Evolutionary conservation across 257 asterid species (phyloP).

Genomic region (Scutellaria galericulata): DNA sequence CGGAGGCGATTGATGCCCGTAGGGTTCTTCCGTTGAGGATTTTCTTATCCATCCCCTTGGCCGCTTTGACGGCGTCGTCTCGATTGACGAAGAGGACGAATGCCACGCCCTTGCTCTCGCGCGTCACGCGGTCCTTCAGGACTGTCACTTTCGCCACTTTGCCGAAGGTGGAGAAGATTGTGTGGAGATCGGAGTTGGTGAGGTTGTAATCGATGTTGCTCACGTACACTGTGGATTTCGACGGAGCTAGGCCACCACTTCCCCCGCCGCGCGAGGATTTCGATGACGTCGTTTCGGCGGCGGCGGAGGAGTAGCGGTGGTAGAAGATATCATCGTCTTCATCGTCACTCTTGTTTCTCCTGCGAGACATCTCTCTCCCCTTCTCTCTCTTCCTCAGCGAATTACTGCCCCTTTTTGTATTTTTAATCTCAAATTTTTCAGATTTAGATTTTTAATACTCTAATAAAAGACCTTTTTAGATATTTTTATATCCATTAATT

Average conservation of each 20-base stretch:
- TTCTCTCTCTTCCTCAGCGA: background rate
- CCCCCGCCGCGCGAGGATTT: slow-evolving; percentile 57
- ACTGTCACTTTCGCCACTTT: slow-evolving; percentile 95
- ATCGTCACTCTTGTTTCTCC: slow-evolving; percentile 45
- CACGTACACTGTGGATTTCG: slow-evolving; percentile 90
- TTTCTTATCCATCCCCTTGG: slow-evolving; percentile 67
- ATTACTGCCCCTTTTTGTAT: too few relatives aligned
- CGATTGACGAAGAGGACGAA: slow-evolving; percentile 79
- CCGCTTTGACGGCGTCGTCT: slow-evolving; percentile 82
- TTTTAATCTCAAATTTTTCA: too few relatives aligned
- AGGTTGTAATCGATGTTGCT: slow-evolving; percentile 87
- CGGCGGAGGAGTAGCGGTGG: slow-evolving; percentile 71
- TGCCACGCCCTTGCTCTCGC: slow-evolving; percentile 91
- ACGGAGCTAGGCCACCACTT: slow-evolving; percentile 87
- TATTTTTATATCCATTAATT: too few relatives aligned
- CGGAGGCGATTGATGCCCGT: slow-evolving; percentile 86
- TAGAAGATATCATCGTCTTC: slow-evolving; percentile 82
- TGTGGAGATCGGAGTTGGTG: slow-evolving; percentile 88
- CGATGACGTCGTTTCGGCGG: slow-evolving; percentile 41
- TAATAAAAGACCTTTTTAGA: too few relatives aligned
- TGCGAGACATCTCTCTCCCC: slow-evolving; percentile 49
- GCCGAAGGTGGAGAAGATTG: slow-evolving; percentile 94
- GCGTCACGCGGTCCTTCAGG: slow-evolving; percentile 81
- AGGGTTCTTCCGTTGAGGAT: slow-evolving; percentile 81
- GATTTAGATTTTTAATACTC: too few relatives aligned